Conservation (phyloP, 805 yeast species). For the Starmera dryadoides region DNA sequence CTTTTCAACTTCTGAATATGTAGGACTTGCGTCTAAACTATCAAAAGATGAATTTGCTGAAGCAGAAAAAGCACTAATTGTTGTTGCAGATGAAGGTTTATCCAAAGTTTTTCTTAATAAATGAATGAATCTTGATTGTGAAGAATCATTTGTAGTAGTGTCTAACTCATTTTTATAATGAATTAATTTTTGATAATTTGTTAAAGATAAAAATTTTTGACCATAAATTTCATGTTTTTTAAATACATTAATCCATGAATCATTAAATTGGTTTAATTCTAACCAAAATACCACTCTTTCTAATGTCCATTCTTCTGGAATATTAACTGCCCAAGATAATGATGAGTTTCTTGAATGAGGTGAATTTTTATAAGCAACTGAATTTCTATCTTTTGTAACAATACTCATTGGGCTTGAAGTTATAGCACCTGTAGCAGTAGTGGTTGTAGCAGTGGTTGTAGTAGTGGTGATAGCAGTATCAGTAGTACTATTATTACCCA, state of each 20-base stretch:
- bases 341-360: constrained; percentile 20
- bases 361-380: constrained; percentile 3
- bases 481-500: constrained; percentile 5
- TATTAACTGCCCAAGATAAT: constrained; percentile 41
- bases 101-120: constrained; percentile 37
- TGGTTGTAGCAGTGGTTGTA: not conserved
- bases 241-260: constrained; percentile 67
- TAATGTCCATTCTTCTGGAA: constrained; percentile 63
- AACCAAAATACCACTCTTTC: constrained; percentile 67
- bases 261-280: constrained; percentile 58
- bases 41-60: constrained; percentile 15
- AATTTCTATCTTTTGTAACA: not conserved
- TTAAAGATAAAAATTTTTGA: constrained; percentile 54
- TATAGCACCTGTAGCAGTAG: not conserved
- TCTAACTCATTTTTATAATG: constrained; percentile 30
- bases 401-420: too few relatives aligned
- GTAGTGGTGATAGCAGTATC: constrained; percentile 2
- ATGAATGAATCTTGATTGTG: constrained; percentile 52
- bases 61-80: constrained; percentile 5
- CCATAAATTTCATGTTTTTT: constrained; percentile 50
- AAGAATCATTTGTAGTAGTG: constrained; percentile 37
- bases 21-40: constrained; percentile 16
- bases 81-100: constrained; percentile 13
- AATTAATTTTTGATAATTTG: constrained; percentile 57
- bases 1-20: not conserved